Conservation (phyloP, 1,139 yeast genomes). For the Blastobotrys persicus region DNA sequence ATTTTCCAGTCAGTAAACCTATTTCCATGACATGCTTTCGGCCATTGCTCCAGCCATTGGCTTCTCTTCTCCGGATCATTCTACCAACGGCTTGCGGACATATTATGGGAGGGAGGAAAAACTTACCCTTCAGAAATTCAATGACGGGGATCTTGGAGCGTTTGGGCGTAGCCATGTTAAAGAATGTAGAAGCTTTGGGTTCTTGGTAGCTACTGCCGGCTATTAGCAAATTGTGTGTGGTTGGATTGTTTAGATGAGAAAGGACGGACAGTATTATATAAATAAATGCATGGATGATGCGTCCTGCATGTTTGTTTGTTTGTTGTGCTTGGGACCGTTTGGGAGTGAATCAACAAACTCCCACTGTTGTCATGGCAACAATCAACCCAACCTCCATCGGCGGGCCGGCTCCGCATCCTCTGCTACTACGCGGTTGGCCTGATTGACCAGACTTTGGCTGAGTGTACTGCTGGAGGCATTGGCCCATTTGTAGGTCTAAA, state of each 20-base stretch:
- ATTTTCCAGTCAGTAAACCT: neutral
- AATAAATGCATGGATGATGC: no score
- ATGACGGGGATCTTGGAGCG: constrained; percentile 35
- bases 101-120: neutral
- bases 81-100: no score
- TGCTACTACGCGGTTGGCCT: no score
- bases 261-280: constrained; percentile 5
- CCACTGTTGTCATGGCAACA: constrained; percentile 1
- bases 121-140: constrained; percentile 40
- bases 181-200: neutral
- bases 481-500: no score
- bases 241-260: neutral
- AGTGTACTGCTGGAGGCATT: neutral
- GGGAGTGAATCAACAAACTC: neutral
- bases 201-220: neutral
- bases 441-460: neutral
- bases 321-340: constrained; percentile 4
- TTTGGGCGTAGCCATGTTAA: constrained; percentile 10
- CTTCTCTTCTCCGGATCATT: no score
- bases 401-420: neutral
- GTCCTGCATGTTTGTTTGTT: constrained; percentile 8
- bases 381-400: neutral
- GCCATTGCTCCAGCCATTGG: no score
- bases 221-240: neutral
- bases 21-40: no score